A percentile compares a stretch with the other conserved stretches of the same genome.
phyloP scores from a whole-genome alignment of 495 filamentous ascomycete genomes.

The Aspergillus bertholletiae region DNA sequence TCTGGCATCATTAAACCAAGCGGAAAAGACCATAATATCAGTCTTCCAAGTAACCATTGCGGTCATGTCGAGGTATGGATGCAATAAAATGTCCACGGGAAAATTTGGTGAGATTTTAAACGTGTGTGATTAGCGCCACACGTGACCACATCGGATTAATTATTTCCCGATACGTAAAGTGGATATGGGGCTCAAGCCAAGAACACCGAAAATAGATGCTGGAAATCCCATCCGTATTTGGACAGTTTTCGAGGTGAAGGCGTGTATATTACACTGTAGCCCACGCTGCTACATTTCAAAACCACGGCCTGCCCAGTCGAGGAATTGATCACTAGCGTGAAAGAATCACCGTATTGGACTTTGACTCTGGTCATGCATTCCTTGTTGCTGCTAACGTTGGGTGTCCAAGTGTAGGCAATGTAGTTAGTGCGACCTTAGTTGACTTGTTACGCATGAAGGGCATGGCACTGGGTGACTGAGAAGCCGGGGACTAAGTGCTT shows the following conservation, averaged over 20 bases:
- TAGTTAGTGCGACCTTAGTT: neutral
- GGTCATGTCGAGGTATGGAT: neutral
- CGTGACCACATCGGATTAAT: slow-evolving; percentile 15
- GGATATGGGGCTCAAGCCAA: neutral
- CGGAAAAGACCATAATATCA: neutral
- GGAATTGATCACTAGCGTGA: neutral
- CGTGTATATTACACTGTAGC: neutral
- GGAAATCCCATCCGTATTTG: no score
- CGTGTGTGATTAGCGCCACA: slow-evolving; percentile 15
- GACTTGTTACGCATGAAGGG: neutral
- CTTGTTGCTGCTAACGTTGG: neutral
- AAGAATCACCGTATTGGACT: neutral
- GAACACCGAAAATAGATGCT: no score
- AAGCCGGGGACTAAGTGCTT: neutral
- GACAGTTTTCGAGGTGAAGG: neutral
- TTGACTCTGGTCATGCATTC: neutral
- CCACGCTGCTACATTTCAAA: neutral
- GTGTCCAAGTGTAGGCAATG: neutral
- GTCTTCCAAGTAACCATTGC: neutral
- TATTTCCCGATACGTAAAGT: slow-evolving; percentile 4
- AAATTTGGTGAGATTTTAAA: slow-evolving; percentile 15
- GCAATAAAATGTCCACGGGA: neutral
- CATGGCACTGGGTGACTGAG: neutral
- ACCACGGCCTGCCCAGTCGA: neutral
- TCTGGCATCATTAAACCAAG: neutral